phyloP scores from a whole-genome alignment of 345 rosid species.

The Arabis alpina region DNA sequence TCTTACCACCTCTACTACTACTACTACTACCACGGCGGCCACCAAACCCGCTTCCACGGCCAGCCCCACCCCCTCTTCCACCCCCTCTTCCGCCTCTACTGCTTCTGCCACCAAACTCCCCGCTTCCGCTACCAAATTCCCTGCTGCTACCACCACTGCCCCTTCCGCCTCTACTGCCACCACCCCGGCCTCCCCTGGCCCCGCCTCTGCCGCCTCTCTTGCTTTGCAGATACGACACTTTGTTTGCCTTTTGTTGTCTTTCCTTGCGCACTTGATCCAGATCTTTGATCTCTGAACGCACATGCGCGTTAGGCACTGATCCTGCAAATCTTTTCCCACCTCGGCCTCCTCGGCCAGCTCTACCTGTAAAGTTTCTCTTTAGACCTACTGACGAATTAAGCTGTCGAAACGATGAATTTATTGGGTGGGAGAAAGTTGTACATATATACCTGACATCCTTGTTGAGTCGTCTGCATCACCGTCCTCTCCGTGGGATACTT shows the following conservation, averaged over 20 bases:
- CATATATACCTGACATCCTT: constrained; percentile 46
- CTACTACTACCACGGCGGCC: constrained; percentile 11
- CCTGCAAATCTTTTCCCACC: constrained; percentile 48
- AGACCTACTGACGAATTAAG: constrained; percentile 6
- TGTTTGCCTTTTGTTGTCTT: constrained; percentile 75
- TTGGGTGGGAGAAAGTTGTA: neutral
- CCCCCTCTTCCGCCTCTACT: constrained; percentile 40
- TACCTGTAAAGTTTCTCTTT: constrained; percentile 29
- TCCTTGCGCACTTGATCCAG: constrained; percentile 90
- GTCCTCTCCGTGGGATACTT: constrained; percentile 50
- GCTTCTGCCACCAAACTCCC: constrained; percentile 33
- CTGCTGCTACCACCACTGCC: constrained; percentile 26
- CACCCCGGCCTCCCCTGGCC: constrained; percentile 36
- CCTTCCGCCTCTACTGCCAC: constrained; percentile 18
- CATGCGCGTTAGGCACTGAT: constrained; percentile 69
- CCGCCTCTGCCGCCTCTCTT: constrained; percentile 55
- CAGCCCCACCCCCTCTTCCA: constrained; percentile 2
- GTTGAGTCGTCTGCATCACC: constrained; percentile 49
- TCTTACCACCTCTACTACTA: constrained; percentile 1
- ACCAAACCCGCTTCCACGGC: constrained; percentile 3
- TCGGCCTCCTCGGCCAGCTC: constrained; percentile 47
- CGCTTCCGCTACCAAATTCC: constrained; percentile 43
- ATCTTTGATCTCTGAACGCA: constrained; percentile 85
- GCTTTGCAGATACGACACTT: constrained; percentile 61
- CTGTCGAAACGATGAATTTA: neutral